Base-by-base conservation (phyloP, 768 basidiomycete genomes). In the Mycena alexandri region DNA sequence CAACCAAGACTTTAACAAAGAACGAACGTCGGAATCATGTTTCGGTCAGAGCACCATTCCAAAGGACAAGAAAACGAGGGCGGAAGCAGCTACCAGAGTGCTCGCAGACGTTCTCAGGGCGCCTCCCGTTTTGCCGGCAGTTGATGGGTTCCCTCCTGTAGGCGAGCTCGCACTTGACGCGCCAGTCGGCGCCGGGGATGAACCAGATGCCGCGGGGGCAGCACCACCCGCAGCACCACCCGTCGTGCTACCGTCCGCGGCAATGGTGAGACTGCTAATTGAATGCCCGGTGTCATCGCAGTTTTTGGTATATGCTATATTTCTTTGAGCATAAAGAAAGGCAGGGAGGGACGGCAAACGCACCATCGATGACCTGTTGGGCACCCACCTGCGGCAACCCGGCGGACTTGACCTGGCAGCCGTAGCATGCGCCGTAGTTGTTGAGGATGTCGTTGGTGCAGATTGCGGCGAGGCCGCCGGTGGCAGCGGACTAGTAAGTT, bases 361-460 rank as follows among this genome's bases (percentile, higher is more conserved):
- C 48, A 65, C 64, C 21, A 25, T 65, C 57, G 1, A 65, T 13
- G 13, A 19, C 11, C 9, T 41, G 12, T 41, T 65, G 64, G 3
- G 46, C 64, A 2, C 10, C 22, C 3, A 3, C 2, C 41, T 59
- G 47, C 46, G 54, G 19, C 38, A 44, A 13, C 1, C 9, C 54
- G 3, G 1, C 14, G 24, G 14, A 25, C 29, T 65, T 47, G 10
- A 52, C 50, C 5, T 59, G 48, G 50, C 64, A 65, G 57, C 22
- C 21, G 50, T 50, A 65, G 56, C 64, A 65, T 2, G 36, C 24
- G 9, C 19, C 36, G 48, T 65, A 65, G 12, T 58, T 33, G 56
- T 9, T 42, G 24, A 22, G 47, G 5, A 65, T 46, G 29, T 58
- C 34, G 48, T 59, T 51, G 47, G 56, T 58, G 57, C 64, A 65